Percentiles rank a stretch among this genome's conserved stretches.
These are phyloP conservation scores for Lactarius psammicola DNA, from an alignment of 768 basidiomycete species.

Conservation along the genomic window DNA sequence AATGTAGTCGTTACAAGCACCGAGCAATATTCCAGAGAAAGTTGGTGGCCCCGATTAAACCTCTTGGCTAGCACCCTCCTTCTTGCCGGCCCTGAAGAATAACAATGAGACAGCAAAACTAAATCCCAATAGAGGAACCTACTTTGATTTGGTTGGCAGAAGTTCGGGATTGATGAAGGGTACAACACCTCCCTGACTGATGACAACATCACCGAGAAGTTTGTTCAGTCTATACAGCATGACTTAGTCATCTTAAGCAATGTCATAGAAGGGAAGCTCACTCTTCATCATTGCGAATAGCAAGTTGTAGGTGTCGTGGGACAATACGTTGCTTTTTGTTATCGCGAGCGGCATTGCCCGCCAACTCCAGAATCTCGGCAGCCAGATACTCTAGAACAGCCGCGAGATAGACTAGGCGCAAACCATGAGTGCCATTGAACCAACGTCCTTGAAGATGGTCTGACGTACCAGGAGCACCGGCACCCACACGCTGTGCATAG, in stretches of 20 bases:
- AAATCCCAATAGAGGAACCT: background rate
- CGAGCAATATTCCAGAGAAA: background rate
- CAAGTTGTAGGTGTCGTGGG: slow-evolving; percentile 88
- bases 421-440: background rate
- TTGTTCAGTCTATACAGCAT: slow-evolving; percentile 52
- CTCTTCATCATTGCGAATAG: slow-evolving; percentile 93
- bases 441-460: too few relatives aligned
- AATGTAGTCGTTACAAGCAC: slow-evolving; percentile 16
- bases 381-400: slow-evolving; percentile 91
- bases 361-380: slow-evolving; percentile 90
- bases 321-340: slow-evolving; percentile 95
- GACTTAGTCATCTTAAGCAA: background rate
- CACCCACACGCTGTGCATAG: slow-evolving; percentile 84
- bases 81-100: slow-evolving; percentile 43
- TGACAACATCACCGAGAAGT: slow-evolving; percentile 79
- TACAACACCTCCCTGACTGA: slow-evolving; percentile 93
- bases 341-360: slow-evolving; percentile 80
- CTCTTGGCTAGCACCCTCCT: slow-evolving; percentile 43
- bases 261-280: slow-evolving; percentile 34
- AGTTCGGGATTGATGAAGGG: slow-evolving; percentile 72
- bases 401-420: slow-evolving; percentile 73
- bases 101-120: background rate
- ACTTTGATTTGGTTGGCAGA: slow-evolving; percentile 47
- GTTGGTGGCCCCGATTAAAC: slow-evolving; percentile 34
- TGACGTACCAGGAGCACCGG: slow-evolving; percentile 73